phyloP scores from a whole-genome alignment of 2,329 filamentous ascomycete genomes.

The Aspergillus quadricinctus region DNA sequence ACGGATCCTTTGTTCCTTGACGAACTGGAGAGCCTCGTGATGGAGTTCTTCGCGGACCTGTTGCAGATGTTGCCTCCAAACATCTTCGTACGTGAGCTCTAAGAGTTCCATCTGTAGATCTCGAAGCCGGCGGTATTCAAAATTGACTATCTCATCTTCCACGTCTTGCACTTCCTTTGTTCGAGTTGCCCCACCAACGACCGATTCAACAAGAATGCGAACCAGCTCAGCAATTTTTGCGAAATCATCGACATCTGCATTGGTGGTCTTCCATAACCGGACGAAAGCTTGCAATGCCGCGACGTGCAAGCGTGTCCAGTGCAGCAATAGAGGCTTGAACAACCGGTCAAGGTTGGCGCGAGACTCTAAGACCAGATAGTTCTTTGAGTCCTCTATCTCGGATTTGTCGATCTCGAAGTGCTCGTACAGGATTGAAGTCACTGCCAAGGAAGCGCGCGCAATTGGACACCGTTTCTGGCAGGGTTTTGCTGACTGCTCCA shows the following conservation, averaged over 20 bases:
- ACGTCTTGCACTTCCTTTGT: slow-evolving; percentile 81
- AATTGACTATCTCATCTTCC: slow-evolving; percentile 82
- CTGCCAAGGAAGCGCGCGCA: slow-evolving; percentile 76
- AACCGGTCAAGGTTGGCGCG: slow-evolving; percentile 76
- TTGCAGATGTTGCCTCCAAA: slow-evolving; percentile 84
- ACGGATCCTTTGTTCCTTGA: slow-evolving; percentile 92
- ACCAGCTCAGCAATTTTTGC: slow-evolving; percentile 89
- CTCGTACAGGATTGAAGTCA: slow-evolving; percentile 86
- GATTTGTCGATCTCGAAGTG: slow-evolving; percentile 90
- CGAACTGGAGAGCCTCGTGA: slow-evolving; percentile 88
- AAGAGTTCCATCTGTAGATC: slow-evolving; percentile 91
- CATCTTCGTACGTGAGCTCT: slow-evolving; percentile 86
- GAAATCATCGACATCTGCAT: slow-evolving; percentile 80
- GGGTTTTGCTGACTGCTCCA: slow-evolving; percentile 79
- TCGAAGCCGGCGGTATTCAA: slow-evolving; percentile 72
- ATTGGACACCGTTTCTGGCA: slow-evolving; percentile 75
- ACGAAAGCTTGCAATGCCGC: slow-evolving; percentile 83
- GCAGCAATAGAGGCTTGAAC: slow-evolving; percentile 80
- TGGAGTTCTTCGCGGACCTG: slow-evolving; percentile 90
- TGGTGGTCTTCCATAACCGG: slow-evolving; percentile 85
- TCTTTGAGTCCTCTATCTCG: slow-evolving; percentile 72
- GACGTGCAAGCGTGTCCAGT: slow-evolving; percentile 89
- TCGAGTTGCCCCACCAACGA: slow-evolving; percentile 75
- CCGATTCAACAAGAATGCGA: slow-evolving; percentile 82
- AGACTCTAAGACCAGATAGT: slow-evolving; percentile 69